Percentiles rank a stretch among this genome's conserved stretches.
These are phyloP conservation scores for Arthroderma sp. DNA, from an alignment of 2,329 filamentous ascomycete genomes.

Conservation along the genomic window DNA sequence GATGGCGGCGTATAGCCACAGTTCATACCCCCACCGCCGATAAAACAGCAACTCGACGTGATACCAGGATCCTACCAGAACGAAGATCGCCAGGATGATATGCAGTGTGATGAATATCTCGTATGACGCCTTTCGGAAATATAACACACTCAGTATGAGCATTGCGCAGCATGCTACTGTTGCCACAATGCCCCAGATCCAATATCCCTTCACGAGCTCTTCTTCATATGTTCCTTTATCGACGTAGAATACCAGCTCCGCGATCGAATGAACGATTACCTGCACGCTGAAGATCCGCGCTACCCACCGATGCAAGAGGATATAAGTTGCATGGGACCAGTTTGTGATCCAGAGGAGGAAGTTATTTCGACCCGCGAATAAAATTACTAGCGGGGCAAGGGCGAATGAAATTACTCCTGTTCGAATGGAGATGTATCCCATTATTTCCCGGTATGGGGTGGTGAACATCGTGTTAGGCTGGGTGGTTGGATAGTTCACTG, in stretches of 20 bases:
- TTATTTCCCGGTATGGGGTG: not conserved
- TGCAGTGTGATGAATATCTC: constrained; percentile 25
- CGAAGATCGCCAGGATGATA: constrained; percentile 19
- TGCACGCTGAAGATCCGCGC: constrained; percentile 16
- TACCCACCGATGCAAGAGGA: constrained; percentile 25
- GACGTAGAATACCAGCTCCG: constrained; percentile 13
- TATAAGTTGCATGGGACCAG: constrained; percentile 26
- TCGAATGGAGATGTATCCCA: constrained; percentile 13
- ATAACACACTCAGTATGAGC: constrained; percentile 16
- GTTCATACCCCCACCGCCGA: constrained; percentile 34
- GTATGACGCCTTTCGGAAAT: constrained; percentile 18
- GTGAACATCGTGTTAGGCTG: constrained; percentile 4
- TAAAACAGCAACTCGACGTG: constrained; percentile 28
- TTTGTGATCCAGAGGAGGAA: constrained; percentile 26
- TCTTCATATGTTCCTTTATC: constrained; percentile 9
- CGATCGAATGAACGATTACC: constrained; percentile 16
- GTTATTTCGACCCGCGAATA: constrained; percentile 28
- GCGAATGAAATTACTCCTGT: constrained; percentile 21
- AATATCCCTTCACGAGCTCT: constrained; percentile 17
- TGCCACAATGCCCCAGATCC: constrained; percentile 28
- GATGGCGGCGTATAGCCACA: constrained; percentile 33
- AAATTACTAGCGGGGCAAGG: constrained; percentile 17
- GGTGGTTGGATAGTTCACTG: constrained; percentile 10
- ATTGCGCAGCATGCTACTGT: constrained; percentile 19
- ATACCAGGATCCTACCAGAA: constrained; percentile 22